Evolutionary conservation across 306 rosid species (phyloP).

Genomic region (Castanea mollissima): DNA sequence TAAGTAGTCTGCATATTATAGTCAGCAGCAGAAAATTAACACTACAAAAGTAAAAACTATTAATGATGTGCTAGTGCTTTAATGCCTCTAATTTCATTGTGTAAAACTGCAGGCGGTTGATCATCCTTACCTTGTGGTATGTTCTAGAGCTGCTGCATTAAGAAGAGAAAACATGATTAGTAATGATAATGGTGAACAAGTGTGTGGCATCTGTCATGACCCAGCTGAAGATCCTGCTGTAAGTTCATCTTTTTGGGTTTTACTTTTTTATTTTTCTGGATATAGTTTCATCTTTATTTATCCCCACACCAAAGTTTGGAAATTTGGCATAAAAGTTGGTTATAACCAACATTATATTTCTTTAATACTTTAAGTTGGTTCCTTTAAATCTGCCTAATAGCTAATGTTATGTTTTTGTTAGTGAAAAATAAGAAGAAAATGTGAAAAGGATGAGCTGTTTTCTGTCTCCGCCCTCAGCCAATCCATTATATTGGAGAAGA

Average conservation of each 20-base stretch:
- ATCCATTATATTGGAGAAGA: too few species aligned
- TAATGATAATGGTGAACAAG: constrained; percentile 36
- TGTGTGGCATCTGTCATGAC: constrained; percentile 79
- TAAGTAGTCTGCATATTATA: neutral
- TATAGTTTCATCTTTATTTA: neutral
- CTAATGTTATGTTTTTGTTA: too few species aligned
- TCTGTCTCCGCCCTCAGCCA: too few species aligned
- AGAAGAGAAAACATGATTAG: constrained; percentile 35
- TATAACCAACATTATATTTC: neutral
- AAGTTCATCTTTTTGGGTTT: constrained; percentile 26
- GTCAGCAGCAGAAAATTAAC: neutral
- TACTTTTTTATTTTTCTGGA: neutral
- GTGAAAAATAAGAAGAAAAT: too few species aligned
- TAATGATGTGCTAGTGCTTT: neutral
- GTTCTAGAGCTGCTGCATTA: constrained; percentile 61
- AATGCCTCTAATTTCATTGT: neutral
- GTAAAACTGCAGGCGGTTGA: constrained; percentile 67
- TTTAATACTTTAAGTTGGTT: too few species aligned
- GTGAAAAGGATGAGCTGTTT: too few species aligned
- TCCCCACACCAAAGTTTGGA: neutral
- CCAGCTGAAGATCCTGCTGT: constrained; percentile 76
- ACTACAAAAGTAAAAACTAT: neutral
- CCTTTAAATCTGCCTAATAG: too few species aligned
- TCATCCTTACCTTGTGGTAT: constrained; percentile 87
- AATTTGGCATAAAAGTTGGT: neutral